Base-by-base conservation (phyloP, 1,139 yeast genomes). In the Pichiaceae sp. region DNA sequence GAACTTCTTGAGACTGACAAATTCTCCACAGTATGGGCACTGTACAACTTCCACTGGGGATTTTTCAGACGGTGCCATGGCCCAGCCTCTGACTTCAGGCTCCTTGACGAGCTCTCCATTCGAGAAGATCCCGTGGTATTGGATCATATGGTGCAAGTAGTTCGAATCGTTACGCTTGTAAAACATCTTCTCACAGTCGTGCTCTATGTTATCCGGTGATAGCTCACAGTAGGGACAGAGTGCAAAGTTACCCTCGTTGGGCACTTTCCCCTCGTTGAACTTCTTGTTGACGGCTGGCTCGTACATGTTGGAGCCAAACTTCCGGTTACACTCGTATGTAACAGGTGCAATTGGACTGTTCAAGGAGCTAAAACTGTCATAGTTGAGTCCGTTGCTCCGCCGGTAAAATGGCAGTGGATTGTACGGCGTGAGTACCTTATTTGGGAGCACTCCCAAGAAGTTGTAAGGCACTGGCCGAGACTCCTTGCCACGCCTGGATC, bases 61-160 rank as follows among this genome's bases (percentile, higher is more conserved):
- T 14, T 30, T 33, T 4, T 36, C 41, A 6, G 35, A 31, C 4
- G 31, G 26, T 11, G 43, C 31, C 9, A 35, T 32, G 3, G 43
- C 45, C 50, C 50, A 48, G 6, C 45, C 47, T 3, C 42, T 32
- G 14, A 37, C 34, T 5, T 36, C 36, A 4, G 56, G 54, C 3
- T 44, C 47, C 16, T 43, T 42, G 4, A 50, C 50, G 6, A 40
- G 35, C 14, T 42, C 45, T 9, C 54, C 55, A 32, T 50, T 48
- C 6, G 55, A 50, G 23, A 49, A 49, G 6, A 52, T 47, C n/a
- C 56, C 56, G 35, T 52, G 56, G 31, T 42, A 49, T 35, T 52
- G 54, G 31, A 48, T 49, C 45, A 52, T 37, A 33, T 52, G 56
- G 31, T 50, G 56, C 15, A 52, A 35, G 32, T 52, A 52, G 27